Evolutionary conservation across 257 asterid species (phyloP), one percentile per base, ranked within the genome.

Genomic region (Oldenlandia corymbosa): DNA sequence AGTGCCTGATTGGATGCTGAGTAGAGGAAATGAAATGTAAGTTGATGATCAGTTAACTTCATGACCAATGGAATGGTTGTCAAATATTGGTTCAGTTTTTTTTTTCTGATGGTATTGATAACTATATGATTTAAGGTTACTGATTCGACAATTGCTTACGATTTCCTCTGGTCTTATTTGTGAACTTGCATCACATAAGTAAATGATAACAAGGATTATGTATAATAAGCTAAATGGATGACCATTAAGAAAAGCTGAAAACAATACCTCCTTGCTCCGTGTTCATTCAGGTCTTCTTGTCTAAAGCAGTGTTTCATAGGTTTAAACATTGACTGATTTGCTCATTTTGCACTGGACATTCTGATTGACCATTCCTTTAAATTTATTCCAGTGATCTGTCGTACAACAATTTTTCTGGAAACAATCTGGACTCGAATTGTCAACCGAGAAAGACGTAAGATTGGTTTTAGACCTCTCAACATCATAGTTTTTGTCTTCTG

Each of bases 1-100:
- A 7, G 62, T 67, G 10, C 71, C 71, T 28, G 66, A 27, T 7
- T 61, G 66, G 66, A 61, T 61, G 66, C 42, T 61, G 55, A 61
- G 10, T 26, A 30, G 13, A 17, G 54, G 42, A 41, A 34, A 43
- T 0, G 4, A 1, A 30, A 43, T 61, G 66, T 61, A 43, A 61
- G 66, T 61, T 43, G n/a, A 43, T 43, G n/a, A 39, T n/a, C n/a
- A n/a, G n/a, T 41, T 28, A 14, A 14, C 42, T 14, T 13, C 7
- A 47, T 10, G 53, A n/a, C 11, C 30, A 45, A 30, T 28, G 45
- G 17, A 21, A 13, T 5, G 3, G 57, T 45, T 28, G n/a, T 45
- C 39, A 17, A 23, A 24, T 60, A 13, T 41, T 12, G 2, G 52
- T 24, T 36, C 39, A 10, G 45, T 18, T 13, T 20, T 3, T 4